Evolutionary conservation across 352 stramenopile genomes (phyloP).

Genomic region (Globisporangium emineosum): DNA sequence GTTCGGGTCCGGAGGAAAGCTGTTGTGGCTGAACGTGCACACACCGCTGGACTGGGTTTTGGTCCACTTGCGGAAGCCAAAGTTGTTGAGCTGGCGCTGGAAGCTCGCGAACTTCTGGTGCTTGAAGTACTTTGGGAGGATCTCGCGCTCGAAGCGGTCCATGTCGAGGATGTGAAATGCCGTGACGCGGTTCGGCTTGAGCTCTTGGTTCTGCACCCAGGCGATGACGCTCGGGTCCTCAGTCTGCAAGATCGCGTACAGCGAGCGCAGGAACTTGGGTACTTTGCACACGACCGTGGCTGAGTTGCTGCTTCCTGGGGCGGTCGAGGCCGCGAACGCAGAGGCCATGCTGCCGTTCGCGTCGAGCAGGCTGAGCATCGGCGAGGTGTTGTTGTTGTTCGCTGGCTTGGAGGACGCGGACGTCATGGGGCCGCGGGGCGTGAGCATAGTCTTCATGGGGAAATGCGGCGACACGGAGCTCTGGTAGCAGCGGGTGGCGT

Average conservation of each 20-base stretch:
- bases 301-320: slow-evolving; percentile 7
- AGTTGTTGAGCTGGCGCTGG: slow-evolving; percentile 92
- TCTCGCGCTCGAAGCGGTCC: slow-evolving; percentile 77
- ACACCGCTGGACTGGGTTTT: slow-evolving; percentile 77
- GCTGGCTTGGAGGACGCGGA: not conserved
- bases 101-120: slow-evolving; percentile 92
- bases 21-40: slow-evolving; percentile 84
- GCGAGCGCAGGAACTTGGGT: slow-evolving; percentile 78
- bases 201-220: slow-evolving; percentile 70
- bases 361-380: slow-evolving; percentile 7
- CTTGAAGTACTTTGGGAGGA: slow-evolving; percentile 93
- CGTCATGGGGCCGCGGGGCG: slow-evolving; percentile 8
- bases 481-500: slow-evolving; percentile 9
- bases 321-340: slow-evolving; percentile 16
- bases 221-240: slow-evolving; percentile 67
- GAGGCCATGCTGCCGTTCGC: slow-evolving; percentile 16
- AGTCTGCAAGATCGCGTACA: slow-evolving; percentile 77
- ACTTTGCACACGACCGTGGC: slow-evolving; percentile 46
- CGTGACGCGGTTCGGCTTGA: slow-evolving; percentile 58
- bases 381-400: not conserved
- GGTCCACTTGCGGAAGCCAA: slow-evolving; percentile 87
- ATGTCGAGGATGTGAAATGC: slow-evolving; percentile 81
- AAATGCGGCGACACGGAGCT: slow-evolving; percentile 20
- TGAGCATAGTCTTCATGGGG: slow-evolving; percentile 23
- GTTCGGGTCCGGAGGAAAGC: slow-evolving; percentile 62